phyloP scores from a whole-genome alignment of 331 rosid species.

The Pyracantha coccinea region DNA sequence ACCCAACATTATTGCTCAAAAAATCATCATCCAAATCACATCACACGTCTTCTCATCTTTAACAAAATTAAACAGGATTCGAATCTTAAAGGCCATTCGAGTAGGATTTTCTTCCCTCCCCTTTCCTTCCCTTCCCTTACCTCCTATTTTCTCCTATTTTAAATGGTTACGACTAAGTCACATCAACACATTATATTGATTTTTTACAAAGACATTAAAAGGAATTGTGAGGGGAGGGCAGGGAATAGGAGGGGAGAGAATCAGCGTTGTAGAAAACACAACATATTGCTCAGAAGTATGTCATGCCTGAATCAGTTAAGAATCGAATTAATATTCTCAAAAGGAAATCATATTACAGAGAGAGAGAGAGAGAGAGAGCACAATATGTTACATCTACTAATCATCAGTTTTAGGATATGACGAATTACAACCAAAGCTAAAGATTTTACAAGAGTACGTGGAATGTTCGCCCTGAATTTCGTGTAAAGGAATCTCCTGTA shows the following conservation, averaged over 20 bases:
- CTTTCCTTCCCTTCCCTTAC: too few species aligned
- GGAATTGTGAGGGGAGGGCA: too few species aligned
- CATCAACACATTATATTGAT: too few species aligned
- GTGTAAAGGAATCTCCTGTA: slow-evolving; percentile 7
- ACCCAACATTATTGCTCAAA: neutral
- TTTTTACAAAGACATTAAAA: too few species aligned
- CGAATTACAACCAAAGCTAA: neutral
- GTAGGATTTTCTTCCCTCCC: too few species aligned
- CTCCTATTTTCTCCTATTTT: too few species aligned
- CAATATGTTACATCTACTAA: neutral
- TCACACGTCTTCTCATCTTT: neutral
- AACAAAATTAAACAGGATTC: neutral
- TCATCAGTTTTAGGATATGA: neutral
- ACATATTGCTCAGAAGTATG: too few species aligned
- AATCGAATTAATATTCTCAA: neutral
- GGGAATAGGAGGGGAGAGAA: too few species aligned
- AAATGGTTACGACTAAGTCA: too few species aligned
- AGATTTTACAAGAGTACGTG: neutral
- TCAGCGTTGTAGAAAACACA: too few species aligned
- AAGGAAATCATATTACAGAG: neutral
- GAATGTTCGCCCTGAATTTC: neutral
- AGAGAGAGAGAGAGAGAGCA: neutral
- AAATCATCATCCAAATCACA: neutral
- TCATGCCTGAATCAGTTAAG: neutral
- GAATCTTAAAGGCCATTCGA: too few species aligned